Percentiles rank a stretch among this genome's conserved stretches.
Conservation (phyloP, 192 early-diverging fungal species). For the Linnemannia hyalina region DNA sequence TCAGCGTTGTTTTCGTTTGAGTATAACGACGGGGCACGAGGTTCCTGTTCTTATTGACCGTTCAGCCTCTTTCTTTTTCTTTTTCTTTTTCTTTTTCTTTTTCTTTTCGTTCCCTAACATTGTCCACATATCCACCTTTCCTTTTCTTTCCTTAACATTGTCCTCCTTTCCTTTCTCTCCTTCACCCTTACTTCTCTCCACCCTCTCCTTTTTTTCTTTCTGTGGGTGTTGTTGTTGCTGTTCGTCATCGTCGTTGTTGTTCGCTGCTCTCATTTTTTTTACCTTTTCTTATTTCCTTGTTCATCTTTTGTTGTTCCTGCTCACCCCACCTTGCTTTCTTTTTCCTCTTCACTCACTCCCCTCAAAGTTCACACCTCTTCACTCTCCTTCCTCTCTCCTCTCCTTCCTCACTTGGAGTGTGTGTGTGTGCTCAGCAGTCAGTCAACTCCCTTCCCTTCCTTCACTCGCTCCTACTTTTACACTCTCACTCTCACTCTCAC, state of each 20-base stretch:
- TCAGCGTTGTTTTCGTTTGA: background rate
- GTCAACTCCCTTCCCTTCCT: background rate
- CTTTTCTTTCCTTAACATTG: background rate
- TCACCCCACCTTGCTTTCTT: background rate
- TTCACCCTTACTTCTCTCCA: background rate
- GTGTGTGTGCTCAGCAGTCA: background rate
- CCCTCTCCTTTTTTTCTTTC: background rate
- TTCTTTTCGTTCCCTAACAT: background rate
- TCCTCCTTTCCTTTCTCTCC: background rate
- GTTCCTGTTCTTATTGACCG: background rate
- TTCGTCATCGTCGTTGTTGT: background rate
- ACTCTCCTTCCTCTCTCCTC: background rate
- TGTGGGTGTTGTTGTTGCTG: background rate
- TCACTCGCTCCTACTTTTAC: background rate
- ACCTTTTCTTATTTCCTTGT: background rate
- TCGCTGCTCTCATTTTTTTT: background rate
- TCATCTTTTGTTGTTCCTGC: background rate
- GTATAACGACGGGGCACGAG: no score
- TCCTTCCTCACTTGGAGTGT: background rate
- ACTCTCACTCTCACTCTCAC: constrained; percentile 3
- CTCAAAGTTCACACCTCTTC: background rate
- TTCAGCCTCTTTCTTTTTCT: background rate
- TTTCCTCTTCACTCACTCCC: background rate
- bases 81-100: background rate
- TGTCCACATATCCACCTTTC: background rate